These are phyloP conservation scores for Oehlia diaphana DNA, from an alignment of 192 early-diverging fungal species.

Conservation along the genomic window DNA sequence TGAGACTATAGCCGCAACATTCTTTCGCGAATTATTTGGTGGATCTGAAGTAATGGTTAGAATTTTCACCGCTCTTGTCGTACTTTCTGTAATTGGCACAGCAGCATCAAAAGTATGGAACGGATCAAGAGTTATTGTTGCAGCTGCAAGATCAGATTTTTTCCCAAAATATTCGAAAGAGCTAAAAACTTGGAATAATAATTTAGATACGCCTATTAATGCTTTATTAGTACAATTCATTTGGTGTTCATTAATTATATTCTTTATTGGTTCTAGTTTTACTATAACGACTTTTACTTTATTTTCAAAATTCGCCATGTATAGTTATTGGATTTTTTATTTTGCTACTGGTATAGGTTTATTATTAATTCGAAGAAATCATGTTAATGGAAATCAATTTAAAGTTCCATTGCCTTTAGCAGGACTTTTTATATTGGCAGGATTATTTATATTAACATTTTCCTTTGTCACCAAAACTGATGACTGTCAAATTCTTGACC, in stretches of 20 bases:
- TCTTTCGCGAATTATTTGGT: not conserved
- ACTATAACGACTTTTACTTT: not conserved
- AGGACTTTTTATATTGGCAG: not conserved
- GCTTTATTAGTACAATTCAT: not conserved
- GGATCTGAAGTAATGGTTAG: not conserved
- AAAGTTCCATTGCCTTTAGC: not conserved
- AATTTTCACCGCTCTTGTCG: not conserved
- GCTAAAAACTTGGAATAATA: not conserved
- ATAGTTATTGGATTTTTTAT: not conserved
- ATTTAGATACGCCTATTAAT: not conserved
- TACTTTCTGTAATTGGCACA: not conserved
- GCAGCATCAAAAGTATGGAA: not conserved
- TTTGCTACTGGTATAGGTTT: not conserved
- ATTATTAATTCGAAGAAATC: not conserved
- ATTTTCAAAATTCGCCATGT: not conserved
- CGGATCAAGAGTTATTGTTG: not conserved
- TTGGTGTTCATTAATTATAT: not conserved
- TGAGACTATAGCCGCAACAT: not conserved
- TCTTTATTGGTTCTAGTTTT: not conserved
- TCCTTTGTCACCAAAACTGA: not conserved
- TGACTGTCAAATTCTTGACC: not conserved
- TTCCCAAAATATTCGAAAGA: not conserved
- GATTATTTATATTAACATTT: not conserved
- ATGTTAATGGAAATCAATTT: not conserved
- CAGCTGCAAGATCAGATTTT: not conserved